A percentile compares a stretch with the other conserved stretches of the same genome.
Evolutionary conservation across 208 protist species (phyloP).

Genomic region (Trypanosoma theileri): DNA sequence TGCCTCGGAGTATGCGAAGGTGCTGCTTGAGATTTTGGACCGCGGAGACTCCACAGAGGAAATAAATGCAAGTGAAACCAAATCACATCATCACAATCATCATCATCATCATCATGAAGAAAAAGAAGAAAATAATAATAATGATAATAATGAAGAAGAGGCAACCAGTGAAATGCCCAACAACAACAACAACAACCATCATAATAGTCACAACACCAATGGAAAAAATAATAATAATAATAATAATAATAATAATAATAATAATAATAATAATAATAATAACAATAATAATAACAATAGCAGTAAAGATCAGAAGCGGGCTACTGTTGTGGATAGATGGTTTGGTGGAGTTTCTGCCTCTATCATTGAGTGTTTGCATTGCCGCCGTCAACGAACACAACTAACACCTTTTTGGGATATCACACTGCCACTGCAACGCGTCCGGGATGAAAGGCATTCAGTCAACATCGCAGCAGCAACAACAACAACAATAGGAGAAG

Average conservation of each 20-base stretch:
- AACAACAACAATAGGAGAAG: neutral
- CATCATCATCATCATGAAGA: too few relatives aligned
- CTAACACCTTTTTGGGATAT: constrained; percentile 53
- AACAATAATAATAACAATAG: neutral
- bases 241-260: neutral
- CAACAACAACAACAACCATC: neutral
- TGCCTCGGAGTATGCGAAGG: constrained; percentile 70
- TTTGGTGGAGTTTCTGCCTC: constrained; percentile 53
- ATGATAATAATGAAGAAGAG: too few relatives aligned
- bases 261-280: neutral
- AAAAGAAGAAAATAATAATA: neutral
- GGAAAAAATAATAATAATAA: neutral
- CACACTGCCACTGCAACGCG: constrained; percentile 26
- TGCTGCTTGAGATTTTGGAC: constrained; percentile 64
- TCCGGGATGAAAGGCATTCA: neutral
- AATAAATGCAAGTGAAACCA: neutral
- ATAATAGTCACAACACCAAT: neutral
- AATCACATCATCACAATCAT: neutral
- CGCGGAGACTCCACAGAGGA: constrained; percentile 5
- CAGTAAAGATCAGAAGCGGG: neutral
- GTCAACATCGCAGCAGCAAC: too few relatives aligned
- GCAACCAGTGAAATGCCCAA: too few relatives aligned
- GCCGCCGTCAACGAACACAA: constrained; percentile 31
- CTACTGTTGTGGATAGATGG: constrained; percentile 41
- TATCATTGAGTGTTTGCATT: constrained; percentile 43